A percentile compares a stretch with the other conserved stretches of the same genome.
Conservation (phyloP, 306 rosid species). For the Cucurbita pepo region DNA sequence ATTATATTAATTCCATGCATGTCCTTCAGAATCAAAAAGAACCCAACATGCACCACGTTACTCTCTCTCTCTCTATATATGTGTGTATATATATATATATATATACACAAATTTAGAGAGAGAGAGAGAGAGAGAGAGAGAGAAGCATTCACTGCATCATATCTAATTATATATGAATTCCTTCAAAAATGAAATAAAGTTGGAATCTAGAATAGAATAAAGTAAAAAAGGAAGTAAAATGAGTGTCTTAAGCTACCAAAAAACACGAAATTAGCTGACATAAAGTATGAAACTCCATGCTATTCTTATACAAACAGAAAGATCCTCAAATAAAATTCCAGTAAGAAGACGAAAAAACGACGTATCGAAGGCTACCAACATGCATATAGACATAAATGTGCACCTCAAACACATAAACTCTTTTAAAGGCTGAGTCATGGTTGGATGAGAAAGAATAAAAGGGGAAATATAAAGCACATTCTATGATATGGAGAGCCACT, state of each 20-base stretch:
- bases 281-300: background rate
- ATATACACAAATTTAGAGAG: background rate
- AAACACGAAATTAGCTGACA: background rate
- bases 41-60: conserved; percentile 64
- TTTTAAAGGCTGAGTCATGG: background rate
- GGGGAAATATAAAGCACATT: background rate
- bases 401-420: background rate
- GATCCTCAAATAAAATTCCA: background rate
- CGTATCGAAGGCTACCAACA: background rate
- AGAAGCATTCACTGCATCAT: conserved; percentile 9
- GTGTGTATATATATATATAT: too few species aligned
- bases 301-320: background rate
- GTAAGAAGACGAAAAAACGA: background rate
- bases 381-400: background rate
- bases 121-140: background rate
- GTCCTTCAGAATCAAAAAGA: conserved; percentile 33
- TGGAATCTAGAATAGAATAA: conserved; percentile 8
- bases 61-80: conserved; percentile 23
- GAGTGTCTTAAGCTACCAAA: background rate
- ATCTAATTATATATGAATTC: background rate
- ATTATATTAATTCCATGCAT: conserved; percentile 38
- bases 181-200: conserved; percentile 11
- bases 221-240: background rate
- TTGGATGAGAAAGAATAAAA: background rate
- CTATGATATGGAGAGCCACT: background rate